Base-by-base conservation (phyloP, 2,329 filamentous ascomycete genomes). In the Fusarium metavorans region DNA sequence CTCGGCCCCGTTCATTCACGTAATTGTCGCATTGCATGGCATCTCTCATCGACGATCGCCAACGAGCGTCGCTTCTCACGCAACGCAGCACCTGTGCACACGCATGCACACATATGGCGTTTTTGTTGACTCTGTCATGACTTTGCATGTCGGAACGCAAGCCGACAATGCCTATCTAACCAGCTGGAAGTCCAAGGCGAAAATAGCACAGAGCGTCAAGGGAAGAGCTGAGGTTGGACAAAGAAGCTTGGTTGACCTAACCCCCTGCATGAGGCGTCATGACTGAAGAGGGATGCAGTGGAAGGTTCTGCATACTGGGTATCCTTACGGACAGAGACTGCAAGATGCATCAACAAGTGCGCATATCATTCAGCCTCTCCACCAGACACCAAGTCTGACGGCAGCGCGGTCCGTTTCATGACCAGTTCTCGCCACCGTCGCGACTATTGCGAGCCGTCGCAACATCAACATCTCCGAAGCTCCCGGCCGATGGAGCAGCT, bases 381-480 rank as follows among this genome's bases (percentile, higher is more conserved):
- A 32, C 23, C 39, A 43, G 41, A 52, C 27, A 52, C 48, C 61
- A 43, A 65, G 57, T 43, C 60, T 72, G 61, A 48, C 67, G 60
- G 67, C 57, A 60, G 58, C 50, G 64, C 72, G 70, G 72, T 73
- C 72, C 70, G 70, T 64, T 74, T 67, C 67, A 74, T 73, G 37
- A 63, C 50, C 66, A 64, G 66, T 67, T 67, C 25, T 69, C 57
- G 58, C 63, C 48, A 61, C 32, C 32, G 48, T 52, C 48, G 10
- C 30, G 20, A 43, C 43, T 39, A 64, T 57, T 54, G 57, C 50
- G 58, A 64, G 62, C 54, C 48, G 48, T 56, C 23, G 61, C 56
- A 34, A 35, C 60, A 64, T 56, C 65, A 52, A 58, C 34, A 52
- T 61, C 45, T 43, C 41, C 56, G 41, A 65, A 20, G 45, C 32